phyloP scores from a whole-genome alignment of 2,329 filamentous ascomycete genomes.

The Aaosphaeria arxii region DNA sequence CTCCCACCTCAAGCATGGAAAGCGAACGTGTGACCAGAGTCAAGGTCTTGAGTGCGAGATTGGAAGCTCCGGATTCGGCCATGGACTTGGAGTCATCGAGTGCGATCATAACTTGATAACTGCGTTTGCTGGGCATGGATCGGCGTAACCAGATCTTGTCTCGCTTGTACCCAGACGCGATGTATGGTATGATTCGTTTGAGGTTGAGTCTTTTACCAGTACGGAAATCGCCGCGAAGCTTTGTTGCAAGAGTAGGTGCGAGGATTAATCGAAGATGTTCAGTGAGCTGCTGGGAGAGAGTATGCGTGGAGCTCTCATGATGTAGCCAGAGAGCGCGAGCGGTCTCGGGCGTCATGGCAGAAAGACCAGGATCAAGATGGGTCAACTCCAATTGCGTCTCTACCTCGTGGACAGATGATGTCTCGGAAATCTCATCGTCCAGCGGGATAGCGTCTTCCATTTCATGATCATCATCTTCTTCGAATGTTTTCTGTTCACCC shows the following conservation, averaged over 20 bases:
- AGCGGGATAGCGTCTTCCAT: slow-evolving; percentile 35
- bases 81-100: slow-evolving; percentile 96
- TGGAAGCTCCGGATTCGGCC: slow-evolving; percentile 74
- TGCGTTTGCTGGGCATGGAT: slow-evolving; percentile 84
- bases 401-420: slow-evolving; percentile 40
- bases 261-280: slow-evolving; percentile 96
- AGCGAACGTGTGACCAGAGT: slow-evolving; percentile 86
- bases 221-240: slow-evolving; percentile 93
- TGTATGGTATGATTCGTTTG: slow-evolving; percentile 99
- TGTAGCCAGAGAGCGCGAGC: slow-evolving; percentile 78
- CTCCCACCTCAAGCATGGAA: slow-evolving; percentile 89
- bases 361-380: slow-evolving; percentile 53
- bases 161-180: slow-evolving; percentile 95
- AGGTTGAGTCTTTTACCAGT: slow-evolving; percentile 98
- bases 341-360: slow-evolving; percentile 46
- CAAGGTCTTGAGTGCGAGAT: slow-evolving; percentile 87
- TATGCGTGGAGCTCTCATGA: slow-evolving; percentile 80
- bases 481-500: slow-evolving; percentile 40
- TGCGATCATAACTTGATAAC: slow-evolving; percentile 95
- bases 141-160: slow-evolving; percentile 99
- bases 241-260: slow-evolving; percentile 89
- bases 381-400: slow-evolving; percentile 68
- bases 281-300: slow-evolving; percentile 82
- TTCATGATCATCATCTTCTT: slow-evolving; percentile 33
- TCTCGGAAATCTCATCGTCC: slow-evolving; percentile 34